Percentiles rank a stretch among this genome's conserved stretches.
Conservation (phyloP, 768 basidiomycete species). For the Leccinum variicolor region DNA sequence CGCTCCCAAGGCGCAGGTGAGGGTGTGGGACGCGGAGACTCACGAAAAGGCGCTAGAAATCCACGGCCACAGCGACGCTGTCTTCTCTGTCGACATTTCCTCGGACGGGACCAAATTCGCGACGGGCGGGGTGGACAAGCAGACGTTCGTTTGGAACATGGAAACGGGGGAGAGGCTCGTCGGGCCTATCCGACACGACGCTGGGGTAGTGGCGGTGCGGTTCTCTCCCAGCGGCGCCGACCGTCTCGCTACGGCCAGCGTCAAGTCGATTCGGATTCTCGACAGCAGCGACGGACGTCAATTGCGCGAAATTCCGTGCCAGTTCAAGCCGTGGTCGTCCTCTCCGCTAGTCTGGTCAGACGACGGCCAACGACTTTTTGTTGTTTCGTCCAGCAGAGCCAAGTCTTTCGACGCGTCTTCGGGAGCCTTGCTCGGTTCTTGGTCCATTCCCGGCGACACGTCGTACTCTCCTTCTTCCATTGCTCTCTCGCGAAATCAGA, state of each 20-base stretch:
- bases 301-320: background rate
- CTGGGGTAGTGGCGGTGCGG: background rate
- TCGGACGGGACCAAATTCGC: background rate
- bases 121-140: background rate
- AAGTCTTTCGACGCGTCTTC: background rate
- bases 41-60: background rate
- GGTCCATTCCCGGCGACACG: background rate
- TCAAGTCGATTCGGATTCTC: background rate
- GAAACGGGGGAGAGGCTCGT: background rate
- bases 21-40: background rate
- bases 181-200: background rate
- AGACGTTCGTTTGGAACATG: background rate
- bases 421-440: background rate
- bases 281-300: background rate
- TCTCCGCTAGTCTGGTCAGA: background rate
- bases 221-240: background rate
- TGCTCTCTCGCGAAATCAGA: background rate
- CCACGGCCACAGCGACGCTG: background rate
- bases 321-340: background rate
- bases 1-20: background rate
- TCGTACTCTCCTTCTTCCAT: background rate
- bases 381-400: background rate
- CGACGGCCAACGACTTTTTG: background rate
- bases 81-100: background rate
- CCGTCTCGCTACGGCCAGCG: background rate